A percentile compares a stretch with the other conserved stretches of the same genome.
Evolutionary conservation across 352 stramenopile species (phyloP).

Genomic region (Globisporangium recalcitrans): DNA sequence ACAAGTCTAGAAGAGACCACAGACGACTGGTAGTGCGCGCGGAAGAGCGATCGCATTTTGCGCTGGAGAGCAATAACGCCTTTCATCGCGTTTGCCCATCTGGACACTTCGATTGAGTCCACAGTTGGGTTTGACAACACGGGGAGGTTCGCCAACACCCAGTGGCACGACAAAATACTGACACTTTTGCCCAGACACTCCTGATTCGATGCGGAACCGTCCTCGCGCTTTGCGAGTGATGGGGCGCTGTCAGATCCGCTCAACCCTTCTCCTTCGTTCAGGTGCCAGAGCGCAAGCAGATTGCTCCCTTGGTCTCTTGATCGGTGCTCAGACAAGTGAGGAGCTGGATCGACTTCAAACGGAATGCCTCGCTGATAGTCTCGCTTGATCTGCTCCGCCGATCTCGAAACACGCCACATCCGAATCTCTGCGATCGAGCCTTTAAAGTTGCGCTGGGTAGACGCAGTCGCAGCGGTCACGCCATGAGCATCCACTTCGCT

Average conservation of each 20-base stretch:
- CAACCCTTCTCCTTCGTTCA: conserved; percentile 72
- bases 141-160: conserved; percentile 50
- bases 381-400: conserved; percentile 34
- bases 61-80: conserved; percentile 37
- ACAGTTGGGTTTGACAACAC: conserved; percentile 43
- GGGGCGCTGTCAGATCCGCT: conserved; percentile 42
- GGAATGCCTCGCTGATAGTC: conserved; percentile 69
- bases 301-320: conserved; percentile 15
- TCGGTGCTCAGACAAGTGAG: not conserved
- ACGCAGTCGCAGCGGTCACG: conserved; percentile 22
- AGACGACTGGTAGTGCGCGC: conserved; percentile 19
- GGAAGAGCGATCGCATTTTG: conserved; percentile 27
- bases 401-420: conserved; percentile 54
- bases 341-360: conserved; percentile 17
- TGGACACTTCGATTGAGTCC: conserved; percentile 20
- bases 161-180: conserved; percentile 63
- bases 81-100: conserved; percentile 11
- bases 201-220: conserved; percentile 10
- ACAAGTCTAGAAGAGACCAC: conserved; percentile 34
- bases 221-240: not conserved
- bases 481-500: conserved; percentile 38
- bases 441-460: conserved; percentile 59
- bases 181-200: conserved; percentile 31
- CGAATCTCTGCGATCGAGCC: conserved; percentile 72
- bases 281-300: conserved; percentile 61